A percentile compares a stretch with the other conserved stretches of the same genome.
phyloP scores from a whole-genome alignment of 139 green algal species.

The Micractinium sp. region DNA sequence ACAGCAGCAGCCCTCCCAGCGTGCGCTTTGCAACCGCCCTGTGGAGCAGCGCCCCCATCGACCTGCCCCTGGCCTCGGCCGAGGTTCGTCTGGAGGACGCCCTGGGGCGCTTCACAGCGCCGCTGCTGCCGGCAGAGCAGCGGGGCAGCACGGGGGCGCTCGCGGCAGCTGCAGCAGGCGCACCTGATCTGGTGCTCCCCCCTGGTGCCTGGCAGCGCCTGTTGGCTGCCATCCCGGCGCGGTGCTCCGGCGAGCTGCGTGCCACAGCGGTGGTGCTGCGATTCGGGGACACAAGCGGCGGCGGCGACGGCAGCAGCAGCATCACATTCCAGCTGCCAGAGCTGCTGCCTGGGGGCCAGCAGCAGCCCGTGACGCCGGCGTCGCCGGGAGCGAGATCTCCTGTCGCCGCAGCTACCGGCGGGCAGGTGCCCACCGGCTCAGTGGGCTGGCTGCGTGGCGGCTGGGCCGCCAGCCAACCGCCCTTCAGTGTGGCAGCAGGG shows the following conservation, averaged over 20 bases:
- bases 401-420: not conserved
- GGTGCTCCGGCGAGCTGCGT: constrained; percentile 15
- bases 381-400: not conserved
- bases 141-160: not conserved
- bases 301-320: not conserved
- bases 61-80: constrained; percentile 21
- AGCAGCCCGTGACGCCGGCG: not conserved
- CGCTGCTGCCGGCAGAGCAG: not conserved
- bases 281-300: not conserved
- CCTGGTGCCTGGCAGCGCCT: constrained; percentile 21
- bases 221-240: not conserved
- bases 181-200: not conserved
- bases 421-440: not conserved
- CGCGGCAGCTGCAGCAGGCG: not conserved
- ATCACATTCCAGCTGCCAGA: constrained; percentile 16
- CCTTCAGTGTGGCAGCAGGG: constrained; percentile 20
- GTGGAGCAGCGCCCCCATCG: constrained; percentile 46
- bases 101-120: not conserved
- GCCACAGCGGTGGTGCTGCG: not conserved
- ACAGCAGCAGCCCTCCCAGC: not conserved
- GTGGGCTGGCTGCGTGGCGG: constrained; percentile 14
- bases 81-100: constrained; percentile 15
- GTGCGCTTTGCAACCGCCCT: constrained; percentile 40
- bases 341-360: not conserved
- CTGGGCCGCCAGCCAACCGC: not conserved